Evolutionary conservation across 306 rosid species (phyloP).

Genomic region (Quercus aquifolioides): DNA sequence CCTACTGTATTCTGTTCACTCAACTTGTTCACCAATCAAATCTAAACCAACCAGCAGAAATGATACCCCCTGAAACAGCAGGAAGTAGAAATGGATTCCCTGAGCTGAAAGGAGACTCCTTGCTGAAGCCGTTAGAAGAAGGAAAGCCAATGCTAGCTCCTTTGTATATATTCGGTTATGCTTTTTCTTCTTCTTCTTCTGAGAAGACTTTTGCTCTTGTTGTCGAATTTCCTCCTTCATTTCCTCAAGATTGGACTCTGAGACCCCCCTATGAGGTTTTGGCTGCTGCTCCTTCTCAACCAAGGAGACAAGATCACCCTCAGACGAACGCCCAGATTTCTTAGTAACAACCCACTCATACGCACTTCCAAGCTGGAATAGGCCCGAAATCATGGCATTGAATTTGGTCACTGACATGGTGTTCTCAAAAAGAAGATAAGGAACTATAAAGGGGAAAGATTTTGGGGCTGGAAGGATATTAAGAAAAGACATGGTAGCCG

Average conservation of each 20-base stretch:
- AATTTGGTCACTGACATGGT: slow-evolving; percentile 94
- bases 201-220: slow-evolving; percentile 38
- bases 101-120: slow-evolving; percentile 94
- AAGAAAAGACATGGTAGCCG: slow-evolving; percentile 85
- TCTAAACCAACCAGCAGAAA: slow-evolving; percentile 89
- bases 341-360: slow-evolving; percentile 95
- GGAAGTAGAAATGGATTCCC: slow-evolving; percentile 94
- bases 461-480: slow-evolving; percentile 90
- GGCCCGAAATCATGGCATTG: slow-evolving; percentile 92
- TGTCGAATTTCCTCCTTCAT: slow-evolving; percentile 61
- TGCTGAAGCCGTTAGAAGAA: slow-evolving; percentile 83
- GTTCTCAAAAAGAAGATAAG: slow-evolving; percentile 91
- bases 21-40: slow-evolving; percentile 84
- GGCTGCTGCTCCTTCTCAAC: slow-evolving; percentile 54
- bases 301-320: slow-evolving; percentile 75
- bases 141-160: slow-evolving; percentile 82
- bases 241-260: slow-evolving; percentile 60
- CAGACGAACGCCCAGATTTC: slow-evolving; percentile 89
- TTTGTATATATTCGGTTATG: slow-evolving; percentile 78
- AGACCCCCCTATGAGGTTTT: slow-evolving; percentile 56
- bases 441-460: slow-evolving; percentile 90
- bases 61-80: slow-evolving; percentile 86
- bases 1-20: slow-evolving; percentile 24
- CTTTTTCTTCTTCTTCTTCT: slow-evolving; percentile 48
- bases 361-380: slow-evolving; percentile 88